Conservation (phyloP, 148 eudicot genomes). For the Vaccinium vitisidaea region DNA sequence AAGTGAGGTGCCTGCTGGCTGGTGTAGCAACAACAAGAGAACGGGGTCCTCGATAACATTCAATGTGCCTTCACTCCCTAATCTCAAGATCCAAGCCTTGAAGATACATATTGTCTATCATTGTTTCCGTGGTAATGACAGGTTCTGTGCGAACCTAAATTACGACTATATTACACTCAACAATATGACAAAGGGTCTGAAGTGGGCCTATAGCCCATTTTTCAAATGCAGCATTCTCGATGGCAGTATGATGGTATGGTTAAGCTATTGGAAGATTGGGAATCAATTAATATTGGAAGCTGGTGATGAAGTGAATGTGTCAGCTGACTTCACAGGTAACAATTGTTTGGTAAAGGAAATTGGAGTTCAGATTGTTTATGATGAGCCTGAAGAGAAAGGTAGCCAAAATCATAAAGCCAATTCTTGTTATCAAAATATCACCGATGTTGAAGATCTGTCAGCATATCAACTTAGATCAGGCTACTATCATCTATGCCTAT, state of each 20-base stretch:
- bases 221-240: neutral
- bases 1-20: neutral
- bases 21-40: neutral
- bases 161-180: neutral
- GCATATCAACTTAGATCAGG: neutral
- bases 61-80: neutral
- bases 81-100: constrained; percentile 8
- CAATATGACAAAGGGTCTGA: constrained; percentile 1
- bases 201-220: constrained; percentile 2
- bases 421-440: too few species aligned
- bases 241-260: neutral
- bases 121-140: neutral
- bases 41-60: neutral
- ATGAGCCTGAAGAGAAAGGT: neutral
- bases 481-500: neutral
- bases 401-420: neutral
- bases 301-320: constrained; percentile 8
- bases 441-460: neutral
- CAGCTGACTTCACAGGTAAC: too few species aligned
- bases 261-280: neutral
- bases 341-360: neutral
- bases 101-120: neutral
- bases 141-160: neutral
- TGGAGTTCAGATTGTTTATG: neutral
- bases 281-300: neutral